Base-by-base conservation (phyloP, 2,329 filamentous ascomycete species). In the Fusarium pseudonygamai region DNA sequence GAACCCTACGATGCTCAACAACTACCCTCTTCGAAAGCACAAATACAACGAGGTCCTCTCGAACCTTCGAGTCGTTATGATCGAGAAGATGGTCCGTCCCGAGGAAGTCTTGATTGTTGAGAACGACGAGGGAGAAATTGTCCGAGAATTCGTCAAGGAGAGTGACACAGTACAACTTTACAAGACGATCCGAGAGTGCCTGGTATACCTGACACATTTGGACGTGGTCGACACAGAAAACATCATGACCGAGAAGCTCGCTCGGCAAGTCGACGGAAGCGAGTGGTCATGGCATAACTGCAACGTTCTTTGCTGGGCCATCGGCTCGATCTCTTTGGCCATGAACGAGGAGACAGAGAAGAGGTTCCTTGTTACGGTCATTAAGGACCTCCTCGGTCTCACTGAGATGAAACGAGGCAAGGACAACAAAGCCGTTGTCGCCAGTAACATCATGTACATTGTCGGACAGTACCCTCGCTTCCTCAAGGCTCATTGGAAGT, bases 331-430 rank as follows among this genome's bases (percentile, higher is more conserved):
- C 76, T 99, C 97, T 3, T 90, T 97, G 64, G 96, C 96, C 59
- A 99, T 99, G 96, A 99, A 98, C 80, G 96, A 99, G 80, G 96
- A 99, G 83, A 99, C 96, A 0, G 96, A 99, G 84, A 99, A 99
- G 87, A 91, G 96, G 16, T 99, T 99, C 87, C 86, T 99, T 46
- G 96, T 99, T 56, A 99, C 96, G 1, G 97, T 99, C 62, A 99
- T 99, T 78, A 99, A 99, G 85, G 96, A 99, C 79, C 90, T 99
- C 13, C 90, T 99, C 34, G 97, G 96, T 3, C 87, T 99, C 63
- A 99, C 96, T 0, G 96, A 99, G 83, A 98, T 98, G 95, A 99
- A 99, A 87, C 93, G 97, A 60, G 96, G 96, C 72, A 99, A 99
- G 80, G 96, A 99, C 86, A 99, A 99, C 89, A 99, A 99, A 83